phyloP scores from a whole-genome alignment of 306 rosid genomes.

The Phaseolus lunatus region DNA sequence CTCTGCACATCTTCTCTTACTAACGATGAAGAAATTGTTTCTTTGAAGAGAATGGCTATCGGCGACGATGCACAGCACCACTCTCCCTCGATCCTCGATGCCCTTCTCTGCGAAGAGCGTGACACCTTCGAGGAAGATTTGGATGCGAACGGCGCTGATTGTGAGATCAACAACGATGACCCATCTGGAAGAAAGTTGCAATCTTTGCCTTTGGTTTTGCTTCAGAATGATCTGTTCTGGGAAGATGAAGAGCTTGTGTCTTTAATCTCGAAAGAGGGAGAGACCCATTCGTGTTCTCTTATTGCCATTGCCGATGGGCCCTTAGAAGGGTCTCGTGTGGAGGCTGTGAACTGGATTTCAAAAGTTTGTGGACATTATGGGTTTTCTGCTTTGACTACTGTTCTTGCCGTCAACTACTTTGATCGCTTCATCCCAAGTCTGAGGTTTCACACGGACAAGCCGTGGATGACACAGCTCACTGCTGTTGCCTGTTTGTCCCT shows the following conservation, averaged over 20 bases:
- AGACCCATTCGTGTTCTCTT: constrained; percentile 49
- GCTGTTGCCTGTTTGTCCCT: constrained; percentile 85
- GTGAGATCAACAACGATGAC: constrained; percentile 44
- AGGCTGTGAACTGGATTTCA: constrained; percentile 78
- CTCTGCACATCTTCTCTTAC: constrained; percentile 31
- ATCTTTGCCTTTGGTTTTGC: constrained; percentile 55
- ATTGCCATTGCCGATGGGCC: constrained; percentile 49
- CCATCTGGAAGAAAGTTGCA: constrained; percentile 46
- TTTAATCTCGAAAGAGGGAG: constrained; percentile 73
- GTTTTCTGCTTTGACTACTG: constrained; percentile 77
- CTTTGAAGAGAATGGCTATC: constrained; percentile 71
- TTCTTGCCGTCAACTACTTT: constrained; percentile 89
- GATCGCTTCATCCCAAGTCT: constrained; percentile 76
- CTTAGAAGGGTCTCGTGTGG: constrained; percentile 58
- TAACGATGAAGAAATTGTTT: constrained; percentile 58
- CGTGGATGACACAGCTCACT: constrained; percentile 87
- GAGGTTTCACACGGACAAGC: constrained; percentile 68
- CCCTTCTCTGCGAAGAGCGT: constrained; percentile 76
- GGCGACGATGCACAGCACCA: constrained; percentile 46
- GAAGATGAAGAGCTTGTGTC: constrained; percentile 70
- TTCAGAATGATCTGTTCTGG: constrained; percentile 64
- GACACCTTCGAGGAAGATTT: constrained; percentile 57
- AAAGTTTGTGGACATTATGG: constrained; percentile 62
- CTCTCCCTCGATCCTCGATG: constrained; percentile 59
- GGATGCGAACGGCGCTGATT: constrained; percentile 37